These are phyloP conservation scores for Claviceps sp. DNA, from an alignment of 2,329 filamentous ascomycete genomes.

Conservation along the genomic window DNA sequence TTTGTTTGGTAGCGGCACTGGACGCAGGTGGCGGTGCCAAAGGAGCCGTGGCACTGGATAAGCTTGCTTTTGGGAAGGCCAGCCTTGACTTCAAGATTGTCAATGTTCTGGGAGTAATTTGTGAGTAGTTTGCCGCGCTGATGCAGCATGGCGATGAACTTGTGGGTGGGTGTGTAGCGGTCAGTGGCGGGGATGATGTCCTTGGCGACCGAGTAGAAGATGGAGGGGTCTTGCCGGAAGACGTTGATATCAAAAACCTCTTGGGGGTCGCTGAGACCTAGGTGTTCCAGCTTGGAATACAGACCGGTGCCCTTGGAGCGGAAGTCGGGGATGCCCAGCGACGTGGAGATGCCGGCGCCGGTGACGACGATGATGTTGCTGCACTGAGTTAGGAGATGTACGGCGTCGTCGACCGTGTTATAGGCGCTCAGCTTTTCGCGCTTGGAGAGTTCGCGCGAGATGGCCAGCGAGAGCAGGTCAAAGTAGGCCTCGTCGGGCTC, in stretches of 20 bases:
- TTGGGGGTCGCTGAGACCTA: conserved; percentile 73
- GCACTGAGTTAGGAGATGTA: conserved; percentile 56
- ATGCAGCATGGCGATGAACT: conserved; percentile 83
- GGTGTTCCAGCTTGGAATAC: conserved; percentile 69
- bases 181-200: conserved; percentile 75
- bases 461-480: conserved; percentile 59
- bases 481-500: conserved; percentile 57
- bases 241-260: conserved; percentile 88
- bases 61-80: conserved; percentile 72
- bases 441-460: conserved; percentile 69
- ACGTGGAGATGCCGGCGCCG: conserved; percentile 92
- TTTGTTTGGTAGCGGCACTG: conserved; percentile 62
- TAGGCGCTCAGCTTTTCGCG: conserved; percentile 66
- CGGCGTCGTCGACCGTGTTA: conserved; percentile 82
- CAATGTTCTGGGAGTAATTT: conserved; percentile 98
- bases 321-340: conserved; percentile 92
- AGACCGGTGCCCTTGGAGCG: conserved; percentile 85
- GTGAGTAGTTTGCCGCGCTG: conserved; percentile 80
- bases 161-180: conserved; percentile 80
- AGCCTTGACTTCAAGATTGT: conserved; percentile 82
- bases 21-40: conserved; percentile 81
- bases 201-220: conserved; percentile 85
- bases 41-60: conserved; percentile 92
- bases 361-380: conserved; percentile 88
- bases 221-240: conserved; percentile 73